Evolutionary conservation across 2,329 filamentous ascomycete species (phyloP), one percentile per base, ranked within the genome.

Genomic region (Colletotrichum sp.): DNA sequence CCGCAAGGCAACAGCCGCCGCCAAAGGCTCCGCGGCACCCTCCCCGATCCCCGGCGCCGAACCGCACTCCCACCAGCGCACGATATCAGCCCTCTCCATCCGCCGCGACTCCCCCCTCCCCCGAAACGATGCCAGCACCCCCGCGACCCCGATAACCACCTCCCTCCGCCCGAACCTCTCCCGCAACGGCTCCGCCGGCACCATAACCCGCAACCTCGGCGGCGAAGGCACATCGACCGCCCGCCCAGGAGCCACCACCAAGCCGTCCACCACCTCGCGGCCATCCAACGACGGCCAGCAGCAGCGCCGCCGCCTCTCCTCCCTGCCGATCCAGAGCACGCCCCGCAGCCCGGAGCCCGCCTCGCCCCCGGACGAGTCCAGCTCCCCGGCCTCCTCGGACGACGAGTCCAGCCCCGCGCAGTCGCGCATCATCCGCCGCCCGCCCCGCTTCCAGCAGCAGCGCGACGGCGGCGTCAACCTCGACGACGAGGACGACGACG

Each of bases 1-100:
- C 88, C 92, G 95, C 77, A 97, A 94, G 82, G 92, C 93, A 59
- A 92, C 90, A 4, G 90, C 89, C 8, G 88, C 89, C 4, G 89
- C 88, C 26, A 89, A 90, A 68, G 90, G 90, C 72, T 92, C 92
- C 5, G 85, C 88, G 21, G 88, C 89, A 2, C 89, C 90, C 2
- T 92, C 92, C 3, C 91, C 92, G 3, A 81, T 90, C 18, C 91
- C 90, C 18, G 87, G 89, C 36, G 83, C 87, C 72, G 90, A 88
- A 79, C 85, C 82, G 79, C 81, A 81, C 79, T 76, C 74, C 79
- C 78, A 85, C 72, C 80, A 82, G 70, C 75, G 91, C 87, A 80
- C 87, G 83, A 63, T 89, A 3, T 93, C 92, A 4, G 86, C 90
- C 3, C 82, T 93, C 21, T 92, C 91, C 10, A 82, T 90, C n/a